Conservation (phyloP, 2,329 filamentous ascomycete genomes). For the Meredithiella fracta region DNA sequence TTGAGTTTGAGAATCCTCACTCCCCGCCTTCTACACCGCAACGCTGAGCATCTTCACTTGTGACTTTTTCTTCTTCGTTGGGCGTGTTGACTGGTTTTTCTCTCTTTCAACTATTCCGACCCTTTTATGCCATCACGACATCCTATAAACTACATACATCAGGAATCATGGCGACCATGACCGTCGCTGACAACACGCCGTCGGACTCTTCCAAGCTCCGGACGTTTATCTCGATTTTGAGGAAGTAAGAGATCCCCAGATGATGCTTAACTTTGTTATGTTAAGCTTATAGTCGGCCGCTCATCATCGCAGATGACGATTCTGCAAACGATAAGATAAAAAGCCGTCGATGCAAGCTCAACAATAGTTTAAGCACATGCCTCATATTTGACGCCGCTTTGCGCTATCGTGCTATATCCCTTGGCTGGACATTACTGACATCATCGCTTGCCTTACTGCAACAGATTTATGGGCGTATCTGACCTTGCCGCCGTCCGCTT, state of each 20-base stretch:
- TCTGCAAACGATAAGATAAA: neutral
- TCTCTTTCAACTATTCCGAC: neutral
- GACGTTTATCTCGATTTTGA: constrained; percentile 13
- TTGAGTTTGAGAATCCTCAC: constrained; percentile 8
- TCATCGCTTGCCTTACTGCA: neutral
- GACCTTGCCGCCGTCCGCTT: constrained; percentile 94
- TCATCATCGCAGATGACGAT: neutral
- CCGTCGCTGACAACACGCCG: constrained; percentile 10
- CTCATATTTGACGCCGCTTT: neutral
- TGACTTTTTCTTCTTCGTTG: neutral
- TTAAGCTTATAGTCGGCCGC: neutral
- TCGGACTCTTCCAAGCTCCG: constrained; percentile 11
- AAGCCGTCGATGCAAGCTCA: too few relatives aligned
- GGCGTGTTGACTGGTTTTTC: neutral
- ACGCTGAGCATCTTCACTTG: neutral
- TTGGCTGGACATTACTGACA: neutral
- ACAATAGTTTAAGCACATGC: too few relatives aligned
- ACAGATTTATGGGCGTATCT: constrained; percentile 83
- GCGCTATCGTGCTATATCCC: neutral
- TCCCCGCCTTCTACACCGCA: constrained; percentile 2
- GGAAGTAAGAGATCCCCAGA: constrained; percentile 13
- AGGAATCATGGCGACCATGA: constrained; percentile 10
- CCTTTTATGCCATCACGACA: neutral
- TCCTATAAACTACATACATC: neutral
- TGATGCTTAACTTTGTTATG: neutral